phyloP scores from a whole-genome alignment of 106 monocot genomes.

The Dendrobium officinale region DNA sequence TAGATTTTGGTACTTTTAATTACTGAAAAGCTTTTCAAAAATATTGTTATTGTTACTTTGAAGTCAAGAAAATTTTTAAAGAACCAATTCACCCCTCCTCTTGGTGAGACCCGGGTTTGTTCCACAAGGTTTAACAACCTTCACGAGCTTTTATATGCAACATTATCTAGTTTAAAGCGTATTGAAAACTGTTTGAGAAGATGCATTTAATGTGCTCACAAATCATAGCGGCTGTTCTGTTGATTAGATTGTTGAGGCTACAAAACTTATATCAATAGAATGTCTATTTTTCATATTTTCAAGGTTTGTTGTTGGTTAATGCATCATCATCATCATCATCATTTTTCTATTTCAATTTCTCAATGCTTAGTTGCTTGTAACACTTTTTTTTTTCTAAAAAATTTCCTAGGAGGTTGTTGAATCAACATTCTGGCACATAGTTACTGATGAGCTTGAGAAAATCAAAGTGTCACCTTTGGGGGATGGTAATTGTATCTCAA shows the following conservation, averaged over 20 bases:
- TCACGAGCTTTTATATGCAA: neutral
- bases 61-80: too few species aligned
- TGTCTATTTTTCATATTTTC: neutral
- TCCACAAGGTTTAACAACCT: too few species aligned
- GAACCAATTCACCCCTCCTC: too few species aligned
- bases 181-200: neutral
- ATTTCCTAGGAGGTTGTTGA: slow-evolving; percentile 35
- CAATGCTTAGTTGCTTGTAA: neutral
- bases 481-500: slow-evolving; percentile 10
- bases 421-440: slow-evolving; percentile 57
- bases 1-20: too few species aligned
- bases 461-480: slow-evolving; percentile 39
- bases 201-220: neutral
- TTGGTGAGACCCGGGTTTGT: too few species aligned
- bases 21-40: too few species aligned
- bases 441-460: slow-evolving; percentile 73
- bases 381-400: slow-evolving; percentile 1
- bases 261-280: neutral
- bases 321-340: neutral
- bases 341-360: neutral
- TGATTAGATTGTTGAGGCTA: neutral
- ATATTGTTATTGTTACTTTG: too few species aligned
- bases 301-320: neutral
- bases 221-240: neutral
- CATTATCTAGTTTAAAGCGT: neutral